A percentile compares a stretch with the other conserved stretches of the same genome.
phyloP scores from a whole-genome alignment of 345 rosid species.

The Pugionium cornutum region DNA sequence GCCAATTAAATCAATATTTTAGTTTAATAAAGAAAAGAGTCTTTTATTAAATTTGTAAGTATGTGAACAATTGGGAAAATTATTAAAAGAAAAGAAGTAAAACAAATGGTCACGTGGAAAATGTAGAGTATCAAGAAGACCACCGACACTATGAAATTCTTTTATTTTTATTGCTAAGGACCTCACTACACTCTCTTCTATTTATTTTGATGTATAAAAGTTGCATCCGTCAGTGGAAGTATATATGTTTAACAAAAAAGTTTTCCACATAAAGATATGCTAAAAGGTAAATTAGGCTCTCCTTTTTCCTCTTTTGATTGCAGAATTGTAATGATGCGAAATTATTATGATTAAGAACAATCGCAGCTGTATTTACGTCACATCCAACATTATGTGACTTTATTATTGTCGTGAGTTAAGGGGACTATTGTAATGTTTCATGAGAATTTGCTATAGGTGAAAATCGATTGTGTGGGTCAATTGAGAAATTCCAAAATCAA shows the following conservation, averaged over 20 bases:
- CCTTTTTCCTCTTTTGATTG: slow-evolving; percentile 15
- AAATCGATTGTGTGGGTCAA: too few relatives aligned
- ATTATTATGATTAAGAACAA: slow-evolving; percentile 12
- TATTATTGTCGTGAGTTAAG: not conserved
- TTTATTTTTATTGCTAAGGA: not conserved
- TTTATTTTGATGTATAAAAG: too few relatives aligned
- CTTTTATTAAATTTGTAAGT: not conserved
- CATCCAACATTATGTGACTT: slow-evolving; percentile 5
- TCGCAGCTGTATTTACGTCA: slow-evolving; percentile 8
- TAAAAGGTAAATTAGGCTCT: not conserved
- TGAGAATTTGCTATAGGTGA: too few relatives aligned
- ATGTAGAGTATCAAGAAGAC: slow-evolving; percentile 6
- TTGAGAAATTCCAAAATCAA: too few relatives aligned
- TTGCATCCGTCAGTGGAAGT: not conserved
- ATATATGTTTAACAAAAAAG: not conserved
- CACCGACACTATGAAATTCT: slow-evolving; percentile 31
- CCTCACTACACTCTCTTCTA: not conserved
- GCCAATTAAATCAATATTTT: too few relatives aligned
- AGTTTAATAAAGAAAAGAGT: too few relatives aligned
- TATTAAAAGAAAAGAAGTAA: not conserved
- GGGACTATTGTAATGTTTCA: too few relatives aligned
- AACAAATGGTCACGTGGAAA: slow-evolving; percentile 25
- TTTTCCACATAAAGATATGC: slow-evolving; percentile 4
- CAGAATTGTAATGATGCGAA: slow-evolving; percentile 11
- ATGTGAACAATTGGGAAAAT: not conserved